These are phyloP conservation scores for Beauveria bassiana DNA, from an alignment of 2,329 filamentous ascomycete genomes.

Conservation along the genomic window DNA sequence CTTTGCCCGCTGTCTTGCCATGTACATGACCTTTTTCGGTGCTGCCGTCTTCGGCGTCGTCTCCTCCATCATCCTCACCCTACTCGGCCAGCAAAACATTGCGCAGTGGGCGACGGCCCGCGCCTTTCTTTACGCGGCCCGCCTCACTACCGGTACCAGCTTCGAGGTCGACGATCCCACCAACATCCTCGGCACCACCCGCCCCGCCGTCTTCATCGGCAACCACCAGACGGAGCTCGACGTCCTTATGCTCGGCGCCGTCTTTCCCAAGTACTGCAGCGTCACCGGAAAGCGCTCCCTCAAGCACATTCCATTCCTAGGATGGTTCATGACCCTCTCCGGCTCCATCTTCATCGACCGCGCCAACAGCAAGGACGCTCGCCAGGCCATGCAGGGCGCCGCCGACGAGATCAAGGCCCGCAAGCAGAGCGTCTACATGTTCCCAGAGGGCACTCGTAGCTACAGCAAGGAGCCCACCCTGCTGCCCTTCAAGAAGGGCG, in stretches of 20 bases:
- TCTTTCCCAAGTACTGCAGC: slow-evolving; percentile 87
- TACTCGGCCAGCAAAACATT: slow-evolving; percentile 64
- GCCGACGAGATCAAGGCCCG: slow-evolving; percentile 68
- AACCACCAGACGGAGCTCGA: slow-evolving; percentile 98
- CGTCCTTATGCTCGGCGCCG: slow-evolving; percentile 78
- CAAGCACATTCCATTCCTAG: slow-evolving; percentile 72
- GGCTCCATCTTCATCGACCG: slow-evolving; percentile 95
- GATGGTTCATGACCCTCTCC: slow-evolving; percentile 87
- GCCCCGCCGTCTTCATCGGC: slow-evolving; percentile 84
- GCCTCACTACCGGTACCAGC: slow-evolving; percentile 63
- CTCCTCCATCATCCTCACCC: slow-evolving; percentile 62
- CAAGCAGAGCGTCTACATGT: slow-evolving; percentile 74
- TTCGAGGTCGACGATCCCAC: slow-evolving; percentile 67
- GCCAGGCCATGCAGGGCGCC: slow-evolving; percentile 78
- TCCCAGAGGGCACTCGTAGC: slow-evolving; percentile 87
- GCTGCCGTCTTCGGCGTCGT: slow-evolving; percentile 67
- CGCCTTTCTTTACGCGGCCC: slow-evolving; percentile 74
- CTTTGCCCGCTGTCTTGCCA: slow-evolving; percentile 58
- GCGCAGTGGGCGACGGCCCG: slow-evolving; percentile 81
- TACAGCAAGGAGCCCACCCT: slow-evolving; percentile 75
- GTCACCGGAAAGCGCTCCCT: slow-evolving; percentile 88
- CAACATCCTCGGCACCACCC: slow-evolving; percentile 52
- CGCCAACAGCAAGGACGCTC: slow-evolving; percentile 71
- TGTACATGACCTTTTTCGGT: slow-evolving; percentile 54
- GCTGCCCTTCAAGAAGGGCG: slow-evolving; percentile 97